These are phyloP conservation scores for Pleurotus salmoneostramineus DNA, from an alignment of 768 basidiomycete genomes.

Conservation along the genomic window DNA sequence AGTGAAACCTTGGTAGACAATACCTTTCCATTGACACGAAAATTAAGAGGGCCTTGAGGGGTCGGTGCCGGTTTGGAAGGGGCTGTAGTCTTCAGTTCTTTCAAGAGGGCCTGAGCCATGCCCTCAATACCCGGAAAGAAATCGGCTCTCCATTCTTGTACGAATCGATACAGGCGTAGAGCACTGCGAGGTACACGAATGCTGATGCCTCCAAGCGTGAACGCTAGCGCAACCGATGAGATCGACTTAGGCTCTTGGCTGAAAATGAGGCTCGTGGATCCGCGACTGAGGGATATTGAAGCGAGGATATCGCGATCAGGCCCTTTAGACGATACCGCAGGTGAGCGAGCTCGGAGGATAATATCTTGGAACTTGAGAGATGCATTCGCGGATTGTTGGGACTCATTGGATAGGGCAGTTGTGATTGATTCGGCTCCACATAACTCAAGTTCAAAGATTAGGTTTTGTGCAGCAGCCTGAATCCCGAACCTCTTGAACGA, in stretches of 20 bases:
- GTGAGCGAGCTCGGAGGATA: conserved; percentile 57
- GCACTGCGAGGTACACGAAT: conserved; percentile 78
- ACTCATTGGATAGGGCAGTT: conserved; percentile 22
- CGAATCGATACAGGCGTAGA: conserved; percentile 70
- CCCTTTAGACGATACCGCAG: conserved; percentile 30
- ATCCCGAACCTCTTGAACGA: conserved; percentile 40
- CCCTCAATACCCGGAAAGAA: conserved; percentile 74
- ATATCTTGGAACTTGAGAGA: conserved; percentile 46
- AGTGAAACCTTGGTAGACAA: conserved; percentile 54
- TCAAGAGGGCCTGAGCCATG: conserved; percentile 58
- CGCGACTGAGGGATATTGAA: conserved; percentile 44
- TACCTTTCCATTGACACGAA: conserved; percentile 53
- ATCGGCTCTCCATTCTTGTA: conserved; percentile 80
- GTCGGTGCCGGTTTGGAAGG: conserved; percentile 19
- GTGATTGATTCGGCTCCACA: conserved; percentile 33
- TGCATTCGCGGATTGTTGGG: conserved; percentile 41
- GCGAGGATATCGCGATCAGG: conserved; percentile 58
- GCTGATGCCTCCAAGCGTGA: conserved; percentile 40
- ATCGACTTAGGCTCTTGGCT: conserved; percentile 41
- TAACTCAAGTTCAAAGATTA: conserved; percentile 58
- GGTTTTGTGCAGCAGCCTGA: conserved; percentile 68
- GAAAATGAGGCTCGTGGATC: conserved; percentile 40
- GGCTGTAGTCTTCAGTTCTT: conserved; percentile 47
- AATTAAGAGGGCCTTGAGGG: conserved; percentile 20
- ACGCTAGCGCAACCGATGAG: conserved; percentile 36